Base-by-base conservation (phyloP, 768 basidiomycete genomes). In the Macrolepiota albuminosa region DNA sequence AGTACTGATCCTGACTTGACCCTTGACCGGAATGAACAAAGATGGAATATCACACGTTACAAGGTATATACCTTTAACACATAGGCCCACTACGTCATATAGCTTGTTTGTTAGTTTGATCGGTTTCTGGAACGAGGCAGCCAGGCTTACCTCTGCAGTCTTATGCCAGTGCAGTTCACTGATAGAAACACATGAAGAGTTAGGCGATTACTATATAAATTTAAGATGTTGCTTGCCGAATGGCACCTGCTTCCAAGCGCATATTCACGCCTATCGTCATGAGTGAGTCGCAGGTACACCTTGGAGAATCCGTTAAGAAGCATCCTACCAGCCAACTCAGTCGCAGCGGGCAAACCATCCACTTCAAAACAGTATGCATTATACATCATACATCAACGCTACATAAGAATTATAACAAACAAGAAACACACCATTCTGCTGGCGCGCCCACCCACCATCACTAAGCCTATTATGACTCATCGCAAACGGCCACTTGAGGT, bases 401-500 rank as follows among this genome's bases (percentile, higher is more conserved):
- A 21, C 34, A 10, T 34, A 34, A 10, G 9, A 7, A 34, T 4
- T 1, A 34, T 4, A 9, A 40, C 42, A 43, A 2, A n/a, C 40
- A 7, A 18, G 8, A 7, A 18, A 3, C 18, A 8, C 4, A 64
- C 86, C 61, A 61, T 84, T 88, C 68, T 86, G 80, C 66, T 85
- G 78, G 49, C 85, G 77, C 33, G 86, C 81, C 85, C 86, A 88
- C 2, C 87, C 87, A n/a, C 85, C 87, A 4, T 76, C 75, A 55
- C 80, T 78, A 7, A 88, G 63, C 37, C 84, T 81, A 65, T 78
- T 86, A 65, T 84, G 84, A 61, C 85, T 86, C 24, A 85, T 68
- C 51, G 80, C 74, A 66, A 86, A 84, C 0, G 85, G 81, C 87
- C 87, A 88, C 64, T 87, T 87, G 61, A 77, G 76, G 63, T 86